Conservation (phyloP, 2,329 filamentous ascomycete genomes). For the Chaetomiaceae sp. region DNA sequence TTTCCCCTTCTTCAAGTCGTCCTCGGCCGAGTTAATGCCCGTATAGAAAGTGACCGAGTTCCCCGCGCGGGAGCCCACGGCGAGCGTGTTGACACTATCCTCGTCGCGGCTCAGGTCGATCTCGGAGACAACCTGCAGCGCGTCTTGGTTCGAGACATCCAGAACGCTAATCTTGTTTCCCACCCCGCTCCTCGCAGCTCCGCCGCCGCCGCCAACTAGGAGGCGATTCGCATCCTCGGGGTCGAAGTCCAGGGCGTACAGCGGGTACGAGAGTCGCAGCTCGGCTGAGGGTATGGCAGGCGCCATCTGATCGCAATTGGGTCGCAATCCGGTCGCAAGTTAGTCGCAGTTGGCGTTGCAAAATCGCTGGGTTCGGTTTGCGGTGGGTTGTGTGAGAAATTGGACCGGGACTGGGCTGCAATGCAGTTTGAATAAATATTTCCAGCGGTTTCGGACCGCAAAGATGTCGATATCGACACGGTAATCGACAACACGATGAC, state of each 20-base stretch:
- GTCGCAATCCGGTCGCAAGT: too few relatives aligned
- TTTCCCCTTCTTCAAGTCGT: conserved; percentile 65
- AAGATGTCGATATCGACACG: background rate
- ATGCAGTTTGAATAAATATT: too few relatives aligned
- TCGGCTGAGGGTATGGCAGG: conserved; percentile 48
- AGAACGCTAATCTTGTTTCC: conserved; percentile 80
- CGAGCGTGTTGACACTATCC: conserved; percentile 83
- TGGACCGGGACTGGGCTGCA: too few relatives aligned
- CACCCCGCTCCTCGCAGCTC: conserved; percentile 73
- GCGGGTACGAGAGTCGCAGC: conserved; percentile 70
- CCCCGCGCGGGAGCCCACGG: conserved; percentile 57
- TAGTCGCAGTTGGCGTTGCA: too few relatives aligned
- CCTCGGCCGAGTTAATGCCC: conserved; percentile 76
- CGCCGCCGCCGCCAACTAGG: conserved; percentile 82
- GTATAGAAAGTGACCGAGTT: conserved; percentile 59
- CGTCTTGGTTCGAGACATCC: conserved; percentile 60
- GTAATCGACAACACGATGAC: background rate
- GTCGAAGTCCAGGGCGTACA: conserved; percentile 86
- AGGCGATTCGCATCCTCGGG: conserved; percentile 70
- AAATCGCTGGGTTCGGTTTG: too few relatives aligned
- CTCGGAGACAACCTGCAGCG: conserved; percentile 62
- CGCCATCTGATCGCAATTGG: conserved; percentile 21
- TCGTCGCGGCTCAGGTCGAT: conserved; percentile 76
- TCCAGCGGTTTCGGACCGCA: background rate
- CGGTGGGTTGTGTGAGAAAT: too few relatives aligned